These are phyloP conservation scores for Salix udensis DNA, from an alignment of 345 rosid species.

Conservation along the genomic window DNA sequence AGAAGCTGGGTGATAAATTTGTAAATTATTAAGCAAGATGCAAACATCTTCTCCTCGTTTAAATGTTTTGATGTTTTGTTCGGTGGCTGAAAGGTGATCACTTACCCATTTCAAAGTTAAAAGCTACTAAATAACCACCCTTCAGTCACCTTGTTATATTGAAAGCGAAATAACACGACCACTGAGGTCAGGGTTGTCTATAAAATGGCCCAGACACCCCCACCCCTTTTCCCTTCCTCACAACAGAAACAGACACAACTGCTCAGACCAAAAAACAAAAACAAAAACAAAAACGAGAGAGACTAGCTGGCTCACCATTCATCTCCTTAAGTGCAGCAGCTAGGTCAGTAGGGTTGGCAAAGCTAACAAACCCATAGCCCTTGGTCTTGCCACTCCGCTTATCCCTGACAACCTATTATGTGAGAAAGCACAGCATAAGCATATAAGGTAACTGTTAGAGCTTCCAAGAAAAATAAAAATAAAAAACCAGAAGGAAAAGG, in stretches of 20 bases:
- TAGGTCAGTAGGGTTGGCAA: conserved; percentile 74
- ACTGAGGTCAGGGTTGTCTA: not conserved
- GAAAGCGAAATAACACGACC: not conserved
- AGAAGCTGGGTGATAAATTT: not conserved
- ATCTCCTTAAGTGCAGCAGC: conserved; percentile 92
- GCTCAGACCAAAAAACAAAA: not conserved
- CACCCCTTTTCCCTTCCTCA: not conserved
- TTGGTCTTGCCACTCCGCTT: conserved; percentile 97
- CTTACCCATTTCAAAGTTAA: not conserved
- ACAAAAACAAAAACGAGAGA: not conserved
- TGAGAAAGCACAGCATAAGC: not conserved
- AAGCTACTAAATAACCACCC: not conserved
- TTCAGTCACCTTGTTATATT: not conserved
- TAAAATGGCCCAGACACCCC: not conserved
- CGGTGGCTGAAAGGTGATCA: not conserved
- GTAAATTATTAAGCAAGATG: not conserved
- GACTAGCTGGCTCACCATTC: conserved; percentile 56
- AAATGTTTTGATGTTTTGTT: not conserved
- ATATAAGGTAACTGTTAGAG: not conserved
- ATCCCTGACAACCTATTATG: conserved; percentile 81
- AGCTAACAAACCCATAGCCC: conserved; percentile 98
- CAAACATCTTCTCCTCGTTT: not conserved
- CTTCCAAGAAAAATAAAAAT: not conserved
- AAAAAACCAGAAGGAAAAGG: not conserved
- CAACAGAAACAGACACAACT: not conserved